These are phyloP conservation scores for Gossypium gossypioides DNA, from an alignment of 441 rosid species.

Conservation along the genomic window DNA sequence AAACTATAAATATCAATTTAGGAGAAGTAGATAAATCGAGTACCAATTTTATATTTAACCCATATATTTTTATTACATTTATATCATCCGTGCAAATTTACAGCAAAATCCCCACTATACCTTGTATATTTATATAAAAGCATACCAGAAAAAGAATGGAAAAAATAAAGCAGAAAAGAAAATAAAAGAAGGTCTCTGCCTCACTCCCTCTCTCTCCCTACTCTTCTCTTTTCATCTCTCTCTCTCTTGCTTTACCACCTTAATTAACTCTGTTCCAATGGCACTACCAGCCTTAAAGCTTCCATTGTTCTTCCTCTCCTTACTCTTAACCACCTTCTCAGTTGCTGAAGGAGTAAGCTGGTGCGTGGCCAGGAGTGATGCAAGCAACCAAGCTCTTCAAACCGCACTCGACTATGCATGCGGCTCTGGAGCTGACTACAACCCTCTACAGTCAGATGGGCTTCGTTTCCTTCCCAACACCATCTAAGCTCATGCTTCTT, in stretches of 20 bases:
- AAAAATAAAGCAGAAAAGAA: conserved; percentile 10
- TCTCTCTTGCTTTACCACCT: conserved; percentile 28
- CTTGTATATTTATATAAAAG: too few species aligned
- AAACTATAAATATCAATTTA: too few species aligned
- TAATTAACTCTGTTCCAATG: conserved; percentile 20
- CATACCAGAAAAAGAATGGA: too few species aligned
- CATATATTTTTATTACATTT: too few species aligned
- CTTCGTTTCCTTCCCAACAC: conserved; percentile 74
- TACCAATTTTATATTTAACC: too few species aligned
- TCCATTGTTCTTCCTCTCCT: conserved; percentile 6
- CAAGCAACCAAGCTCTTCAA: conserved; percentile 52
- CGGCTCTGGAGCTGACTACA: conserved; percentile 68
- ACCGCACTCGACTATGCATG: conserved; percentile 73
- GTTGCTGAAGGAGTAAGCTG: conserved; percentile 29
- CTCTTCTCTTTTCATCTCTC: conserved; percentile 13
- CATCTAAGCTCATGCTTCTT: conserved; percentile 71
- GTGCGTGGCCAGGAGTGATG: conserved; percentile 84
- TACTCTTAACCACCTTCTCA: conserved; percentile 4
- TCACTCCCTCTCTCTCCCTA: conserved; percentile 13
- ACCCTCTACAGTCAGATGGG: conserved; percentile 44
- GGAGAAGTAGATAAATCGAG: too few species aligned
- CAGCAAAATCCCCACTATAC: too few species aligned
- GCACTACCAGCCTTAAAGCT: conserved; percentile 16
- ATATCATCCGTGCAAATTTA: too few species aligned
- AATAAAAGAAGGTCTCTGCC: conserved; percentile 10